Conservation (phyloP, 805 yeast genomes). For the Priceomyces haplophilus region DNA sequence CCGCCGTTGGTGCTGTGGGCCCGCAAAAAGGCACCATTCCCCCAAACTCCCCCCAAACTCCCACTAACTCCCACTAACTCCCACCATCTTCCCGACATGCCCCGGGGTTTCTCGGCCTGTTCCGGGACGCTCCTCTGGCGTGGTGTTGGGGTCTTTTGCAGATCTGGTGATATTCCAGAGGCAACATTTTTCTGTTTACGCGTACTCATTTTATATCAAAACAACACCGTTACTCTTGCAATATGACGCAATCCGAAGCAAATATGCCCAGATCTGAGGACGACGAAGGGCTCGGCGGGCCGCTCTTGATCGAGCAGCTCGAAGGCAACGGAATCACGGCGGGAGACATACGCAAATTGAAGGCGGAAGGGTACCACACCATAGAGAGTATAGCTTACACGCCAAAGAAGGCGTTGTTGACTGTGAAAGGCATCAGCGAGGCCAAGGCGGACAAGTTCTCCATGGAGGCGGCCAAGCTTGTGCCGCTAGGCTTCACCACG, state of each 20-base stretch:
- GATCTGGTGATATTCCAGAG: background rate
- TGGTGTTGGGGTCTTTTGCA: background rate
- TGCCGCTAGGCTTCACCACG: constrained; percentile 96
- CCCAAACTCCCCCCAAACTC: no score
- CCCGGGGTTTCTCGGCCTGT: no score
- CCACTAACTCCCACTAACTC: no score
- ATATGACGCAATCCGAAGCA: constrained; percentile 6
- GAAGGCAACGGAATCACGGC: constrained; percentile 85
- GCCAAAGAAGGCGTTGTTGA: constrained; percentile 72
- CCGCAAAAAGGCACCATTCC: no score
- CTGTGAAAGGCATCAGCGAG: constrained; percentile 90
- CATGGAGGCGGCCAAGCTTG: constrained; percentile 78
- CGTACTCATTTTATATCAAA: background rate
- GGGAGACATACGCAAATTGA: constrained; percentile 73
- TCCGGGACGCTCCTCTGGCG: no score
- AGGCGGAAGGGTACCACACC: constrained; percentile 82
- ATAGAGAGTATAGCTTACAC: constrained; percentile 93
- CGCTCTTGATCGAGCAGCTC: constrained; percentile 41
- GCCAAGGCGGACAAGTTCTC: constrained; percentile 88
- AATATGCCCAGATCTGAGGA: constrained; percentile 21
- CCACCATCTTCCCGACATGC: no score
- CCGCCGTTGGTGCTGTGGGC: no score
- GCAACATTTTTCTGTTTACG: constrained; percentile 3
- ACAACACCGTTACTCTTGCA: background rate
- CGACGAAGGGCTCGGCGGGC: constrained; percentile 39